Evolutionary conservation across 495 filamentous ascomycete genomes (phyloP).

Genomic region (Hamigera avellanea): DNA sequence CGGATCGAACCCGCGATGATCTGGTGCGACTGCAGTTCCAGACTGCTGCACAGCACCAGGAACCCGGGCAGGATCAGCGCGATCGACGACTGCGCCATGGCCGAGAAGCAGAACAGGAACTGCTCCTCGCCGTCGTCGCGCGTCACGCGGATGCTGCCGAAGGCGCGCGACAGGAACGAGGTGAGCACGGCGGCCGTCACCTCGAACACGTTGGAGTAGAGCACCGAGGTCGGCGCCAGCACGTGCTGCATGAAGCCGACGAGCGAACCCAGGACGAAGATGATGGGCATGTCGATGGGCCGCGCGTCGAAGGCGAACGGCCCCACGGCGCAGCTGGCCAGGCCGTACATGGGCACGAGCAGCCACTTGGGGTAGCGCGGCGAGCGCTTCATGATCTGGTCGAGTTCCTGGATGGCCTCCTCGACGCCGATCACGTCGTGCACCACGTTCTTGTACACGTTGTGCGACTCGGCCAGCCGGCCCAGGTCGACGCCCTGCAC

Average conservation of each 20-base stretch:
- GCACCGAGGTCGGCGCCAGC: slow-evolving; percentile 63
- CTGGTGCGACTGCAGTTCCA: slow-evolving; percentile 80
- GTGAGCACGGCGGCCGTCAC: slow-evolving; percentile 76
- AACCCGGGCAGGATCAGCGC: slow-evolving; percentile 88
- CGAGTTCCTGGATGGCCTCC: slow-evolving; percentile 62
- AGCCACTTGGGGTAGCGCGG: slow-evolving; percentile 62
- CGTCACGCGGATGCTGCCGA: slow-evolving; percentile 55
- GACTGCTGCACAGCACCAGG: slow-evolving; percentile 65
- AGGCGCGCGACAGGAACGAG: slow-evolving; percentile 74
- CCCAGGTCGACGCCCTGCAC: slow-evolving; percentile 75
- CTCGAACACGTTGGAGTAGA: slow-evolving; percentile 80
- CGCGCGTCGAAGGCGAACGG: slow-evolving; percentile 84
- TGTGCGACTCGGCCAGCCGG: slow-evolving; percentile 72
- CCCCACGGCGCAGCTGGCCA: slow-evolving; percentile 66
- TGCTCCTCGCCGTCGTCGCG: slow-evolving; percentile 39
- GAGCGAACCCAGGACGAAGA: slow-evolving; percentile 71
- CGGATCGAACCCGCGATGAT: slow-evolving; percentile 87
- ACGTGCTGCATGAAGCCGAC: slow-evolving; percentile 77
- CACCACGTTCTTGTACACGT: slow-evolving; percentile 87
- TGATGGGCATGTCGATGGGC: slow-evolving; percentile 77
- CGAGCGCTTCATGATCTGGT: slow-evolving; percentile 53
- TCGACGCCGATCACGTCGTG: slow-evolving; percentile 80
- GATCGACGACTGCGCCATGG: slow-evolving; percentile 81
- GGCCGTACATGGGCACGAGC: slow-evolving; percentile 65
- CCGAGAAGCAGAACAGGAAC: slow-evolving; percentile 75